Evolutionary conservation across 1,284 basidiomycete genomes (phyloP), one percentile per base, ranked within the genome.

Genomic region (Fomitopsis palustris): DNA sequence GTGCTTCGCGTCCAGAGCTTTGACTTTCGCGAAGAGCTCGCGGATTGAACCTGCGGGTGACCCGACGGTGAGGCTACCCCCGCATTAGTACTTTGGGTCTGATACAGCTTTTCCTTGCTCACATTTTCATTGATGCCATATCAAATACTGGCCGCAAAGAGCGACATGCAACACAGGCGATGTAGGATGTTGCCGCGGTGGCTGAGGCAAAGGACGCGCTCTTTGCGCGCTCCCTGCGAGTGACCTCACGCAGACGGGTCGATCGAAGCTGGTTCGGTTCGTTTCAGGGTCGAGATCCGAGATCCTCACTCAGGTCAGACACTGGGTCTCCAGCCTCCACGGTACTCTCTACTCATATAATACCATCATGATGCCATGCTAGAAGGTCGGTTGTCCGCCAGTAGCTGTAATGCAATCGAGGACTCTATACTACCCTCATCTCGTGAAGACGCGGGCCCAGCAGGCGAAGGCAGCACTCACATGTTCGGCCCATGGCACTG

Each of bases 1-100:
- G 75, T 98, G 92, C 73, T 98, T 98, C 59, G 85, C 80, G 76
- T 99, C 87, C 68, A 98, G 96, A 21, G 86, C 80, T 55, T 85
- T 86, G 64, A 97, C 83, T 78, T 97, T 98, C 56, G 84, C 72
- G 65, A 93, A 88, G 17, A 97, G 77, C 16, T 87, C 83, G 42
- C 77, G 74, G 65, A 98, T 85, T 0, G 85, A 84, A 14, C 94
- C 94, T n/a, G 81, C 77, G 14, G 92, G 87, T 38, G 95, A 87
- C 2, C 96, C 96, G 43, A 97, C 87, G 7, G 93, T 88, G 56
- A 98, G 81, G 65, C 95, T 96, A 29, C 31, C 27, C 33, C 47
- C 19, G 27, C 21, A 58, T 53, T 21, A 39, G 23, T 37, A 14
- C 35, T 37, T 12, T 3, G 35, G 10, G 2, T 3, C n/a, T 25